These are phyloP conservation scores for Pichia phayaonensis DNA, from an alignment of 805 yeast genomes.

Conservation along the genomic window DNA sequence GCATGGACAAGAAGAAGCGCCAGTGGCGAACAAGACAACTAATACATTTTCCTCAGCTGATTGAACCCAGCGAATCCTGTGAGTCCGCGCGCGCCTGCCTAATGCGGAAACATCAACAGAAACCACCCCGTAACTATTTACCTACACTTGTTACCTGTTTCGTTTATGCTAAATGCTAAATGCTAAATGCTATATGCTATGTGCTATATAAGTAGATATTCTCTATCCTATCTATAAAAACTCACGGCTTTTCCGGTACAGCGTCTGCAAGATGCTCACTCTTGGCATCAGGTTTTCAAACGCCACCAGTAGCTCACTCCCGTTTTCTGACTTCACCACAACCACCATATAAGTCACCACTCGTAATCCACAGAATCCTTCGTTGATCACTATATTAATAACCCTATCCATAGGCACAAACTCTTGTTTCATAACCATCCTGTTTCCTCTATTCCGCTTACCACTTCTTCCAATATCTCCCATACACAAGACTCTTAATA, in stretches of 20 bases:
- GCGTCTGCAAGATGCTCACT: constrained; percentile 22
- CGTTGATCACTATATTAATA: constrained; percentile 64
- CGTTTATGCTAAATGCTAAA: no score
- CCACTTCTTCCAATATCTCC: neutral
- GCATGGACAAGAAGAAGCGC: neutral
- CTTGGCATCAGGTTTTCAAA: constrained; percentile 29
- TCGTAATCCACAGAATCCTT: constrained; percentile 63
- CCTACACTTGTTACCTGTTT: no score
- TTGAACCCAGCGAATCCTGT: neutral
- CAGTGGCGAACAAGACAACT: neutral
- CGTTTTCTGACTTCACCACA: constrained; percentile 35
- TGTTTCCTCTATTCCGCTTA: neutral
- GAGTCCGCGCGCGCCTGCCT: neutral
- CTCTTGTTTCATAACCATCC: constrained; percentile 15
- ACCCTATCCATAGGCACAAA: constrained; percentile 54
- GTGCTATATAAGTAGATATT: no score
- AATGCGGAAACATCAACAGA: neutral
- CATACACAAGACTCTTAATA: neutral
- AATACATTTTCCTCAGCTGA: neutral
- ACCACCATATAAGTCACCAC: constrained; percentile 60
- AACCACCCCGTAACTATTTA: no score
- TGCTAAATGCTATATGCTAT: no score
- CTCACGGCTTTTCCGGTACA: constrained; percentile 16
- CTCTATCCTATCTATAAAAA: neutral
- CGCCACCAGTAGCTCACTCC: constrained; percentile 17